Base-by-base conservation (phyloP, 768 basidiomycete species). In the Galerina marginata region DNA sequence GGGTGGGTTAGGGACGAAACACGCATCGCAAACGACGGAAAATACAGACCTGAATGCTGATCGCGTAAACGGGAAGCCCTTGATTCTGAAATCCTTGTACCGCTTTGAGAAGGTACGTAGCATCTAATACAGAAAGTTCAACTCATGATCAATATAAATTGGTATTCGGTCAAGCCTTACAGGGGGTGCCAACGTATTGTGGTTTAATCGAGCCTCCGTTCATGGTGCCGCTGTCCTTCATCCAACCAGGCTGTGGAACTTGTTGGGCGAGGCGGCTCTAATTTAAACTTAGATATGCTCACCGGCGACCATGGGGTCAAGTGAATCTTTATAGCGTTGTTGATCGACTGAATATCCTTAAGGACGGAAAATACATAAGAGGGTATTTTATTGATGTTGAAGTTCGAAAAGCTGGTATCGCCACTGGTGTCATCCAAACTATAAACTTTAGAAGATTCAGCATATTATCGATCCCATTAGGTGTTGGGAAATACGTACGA, bases 281-380 rank as follows among this genome's bases (percentile, higher is more conserved):
- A n/a, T 5, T 4, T 15, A 11, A 11, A 12, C 12, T 15, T 33
- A 23, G 14, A 5, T 6, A 6, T 25, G 74, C 83, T 61, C 69
- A 90, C 90, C 2, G 90, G 89, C 26, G 89, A 90, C 91, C 91
- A 92, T 5, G 91, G 88, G 50, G 68, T 45, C 5, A 68, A 49
- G 42, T 70, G 66, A 36, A 71, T 57, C 42, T 71, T 75, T 64
- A 73, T 56, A 66, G 75, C 67, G 29, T 69, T 74, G 59, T 90
- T 90, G 65, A 88, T 71, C 10, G 82, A 78, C 63, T 77, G 71
- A 50, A 93, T 91, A 66, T 93, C 91, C 26, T 73, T 77, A 16
- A 92, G 74, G 1, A 86, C 83, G 1, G 81, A 81, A 69, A 88
- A 90, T 5, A 90, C 72, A 64, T 87, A 83, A 10, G 84, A 82